Base-by-base conservation (phyloP, 2,329 filamentous ascomycete species). In the Calonectria pseudoturangicola region DNA sequence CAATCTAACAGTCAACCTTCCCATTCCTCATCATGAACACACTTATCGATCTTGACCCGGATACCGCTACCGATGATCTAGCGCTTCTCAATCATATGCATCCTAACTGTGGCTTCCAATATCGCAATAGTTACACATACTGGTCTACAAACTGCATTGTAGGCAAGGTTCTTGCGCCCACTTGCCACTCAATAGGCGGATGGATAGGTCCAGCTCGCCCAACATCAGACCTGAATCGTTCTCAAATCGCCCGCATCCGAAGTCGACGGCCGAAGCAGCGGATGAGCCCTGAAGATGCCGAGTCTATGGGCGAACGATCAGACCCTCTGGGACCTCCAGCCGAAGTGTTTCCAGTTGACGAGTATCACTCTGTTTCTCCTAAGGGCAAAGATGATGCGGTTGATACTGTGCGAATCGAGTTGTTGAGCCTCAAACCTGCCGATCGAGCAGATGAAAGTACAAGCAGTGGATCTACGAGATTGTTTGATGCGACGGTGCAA, bases 21-120 rank as follows among this genome's bases (percentile, higher is more conserved):
- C 92, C 93, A 3, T 95, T 93, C 84, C 88, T 95, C 45, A 91
- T 94, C 56, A 95, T 95, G 92, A 95, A 95, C 81, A 90, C 93
- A 4, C 87, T 95, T 51, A 92, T 95, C 75, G 93, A 95, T 81
- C 90, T 94, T 77, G 93, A 95, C 78, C 91, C 91, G 2, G 93
- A 94, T 80, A 88, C 88, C 4, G 91, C 91, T 3, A 91, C 90
- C 6, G 90, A 93, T 73, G 86, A 91, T 9, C 88, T 95, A 18
- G 91, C 92, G 13, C 87, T 93, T 41, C 88, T 95, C 10, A 92
- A 91, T 1, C 92, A 94, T 77, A 88, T 93, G 76, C 89, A 93
- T 71, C 92, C 92, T 0, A 87, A 92, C 76, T 92, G 92, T 74
- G 93, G 93, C 18, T 95, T 95, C 79, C 93, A 95, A 83, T 95